Conservation (phyloP, 805 yeast genomes). For the Ogataea ramenticola region DNA sequence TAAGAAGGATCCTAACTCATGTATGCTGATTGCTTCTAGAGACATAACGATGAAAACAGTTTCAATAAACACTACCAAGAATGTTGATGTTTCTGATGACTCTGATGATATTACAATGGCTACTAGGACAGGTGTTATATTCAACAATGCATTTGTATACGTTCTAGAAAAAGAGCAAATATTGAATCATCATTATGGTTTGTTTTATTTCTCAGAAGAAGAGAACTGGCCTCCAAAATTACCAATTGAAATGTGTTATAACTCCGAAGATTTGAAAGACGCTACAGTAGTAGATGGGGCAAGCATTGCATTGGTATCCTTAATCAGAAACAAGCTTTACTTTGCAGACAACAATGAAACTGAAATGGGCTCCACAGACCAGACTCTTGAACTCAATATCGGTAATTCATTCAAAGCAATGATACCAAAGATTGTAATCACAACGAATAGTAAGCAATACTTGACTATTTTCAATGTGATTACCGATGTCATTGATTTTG, state of each 20-base stretch:
- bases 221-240: conserved; percentile 60
- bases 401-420: conserved; percentile 16
- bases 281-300: conserved; percentile 44
- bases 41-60: conserved; percentile 53
- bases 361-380: neutral
- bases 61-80: conserved; percentile 32
- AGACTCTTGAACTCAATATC: conserved; percentile 9
- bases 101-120: conserved; percentile 39
- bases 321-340: conserved; percentile 46
- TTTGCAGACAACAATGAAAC: conserved; percentile 22
- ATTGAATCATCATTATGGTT: conserved; percentile 24
- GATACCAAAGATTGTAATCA: conserved; percentile 41
- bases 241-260: conserved; percentile 56
- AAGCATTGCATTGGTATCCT: conserved; percentile 42
- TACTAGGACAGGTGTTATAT: conserved; percentile 46
- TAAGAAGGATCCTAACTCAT: conserved; percentile 36
- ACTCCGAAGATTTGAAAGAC: conserved; percentile 33
- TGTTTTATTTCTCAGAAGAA: conserved; percentile 22
- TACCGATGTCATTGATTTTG: conserved; percentile 33
- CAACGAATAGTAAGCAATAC: conserved; percentile 53
- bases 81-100: conserved; percentile 24
- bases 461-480: conserved; percentile 42
- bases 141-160: conserved; percentile 50
- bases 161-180: conserved; percentile 36
- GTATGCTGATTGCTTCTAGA: conserved; percentile 46